Evolutionary conservation across 306 rosid species (phyloP), one percentile per base, ranked within the genome.

Genomic region (Mimosa pudica): DNA sequence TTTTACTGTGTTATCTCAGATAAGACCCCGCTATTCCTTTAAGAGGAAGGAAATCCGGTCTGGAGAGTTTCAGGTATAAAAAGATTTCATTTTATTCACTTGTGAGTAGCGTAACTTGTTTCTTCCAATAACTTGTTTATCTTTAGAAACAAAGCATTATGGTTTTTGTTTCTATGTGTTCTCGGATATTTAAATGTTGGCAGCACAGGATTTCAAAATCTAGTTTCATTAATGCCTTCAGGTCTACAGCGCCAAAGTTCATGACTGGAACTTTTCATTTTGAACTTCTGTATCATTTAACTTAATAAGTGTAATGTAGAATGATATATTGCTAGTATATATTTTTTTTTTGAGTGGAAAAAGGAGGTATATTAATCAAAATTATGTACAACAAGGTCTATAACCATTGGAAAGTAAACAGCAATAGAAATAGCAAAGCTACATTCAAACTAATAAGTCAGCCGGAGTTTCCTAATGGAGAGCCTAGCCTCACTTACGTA

Each of bases 41-140:
- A 95, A 87, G 91, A 91, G 98, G 86, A 93, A 90, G 88, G 99
- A 95, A 90, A 95, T 85, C 79, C 90, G 98, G 47, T 92, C 96
- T 0, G 97, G 99, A 75, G 99, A 95, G 82, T 95, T 91, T 91
- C 99, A 95, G 98, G 99, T 89, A 90, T 78, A 68, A 60, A 47
- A 54, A 76, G 49, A 45, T 82, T 78, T 75, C 63, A 14, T 58
- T 82, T 38, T 35, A 18, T 12, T 67, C 67, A 71, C 30, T 30
- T 70, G 20, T 30, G 17, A 63, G 42, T 49, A 58, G 52, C 38
- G 44, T 62, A 36, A 3, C 38, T 33, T 74, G 64, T 46, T 36
- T 77, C 33, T 12, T 81, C 67, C 48, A 54, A 24, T 46, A 54
- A 66, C 70, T 68, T 64, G 70, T 48, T 58, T 64, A 75, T 32